These are phyloP conservation scores for Russula ochroleuca DNA, from an alignment of 768 basidiomycete species.

Conservation along the genomic window DNA sequence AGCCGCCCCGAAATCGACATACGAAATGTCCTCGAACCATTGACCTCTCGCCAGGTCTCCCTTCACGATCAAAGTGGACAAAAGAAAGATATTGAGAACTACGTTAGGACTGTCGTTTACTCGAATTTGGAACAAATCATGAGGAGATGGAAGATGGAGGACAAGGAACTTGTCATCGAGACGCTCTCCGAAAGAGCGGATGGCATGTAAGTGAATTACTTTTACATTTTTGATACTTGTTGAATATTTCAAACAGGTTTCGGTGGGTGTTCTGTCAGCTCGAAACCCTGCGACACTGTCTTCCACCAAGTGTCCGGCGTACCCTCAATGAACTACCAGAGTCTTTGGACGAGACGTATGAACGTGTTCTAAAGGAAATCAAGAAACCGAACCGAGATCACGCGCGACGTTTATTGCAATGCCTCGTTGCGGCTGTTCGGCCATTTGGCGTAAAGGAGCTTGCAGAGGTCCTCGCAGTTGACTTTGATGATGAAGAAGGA, in stretches of 20 bases:
- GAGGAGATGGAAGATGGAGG: too few species aligned
- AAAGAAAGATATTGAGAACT: too few species aligned
- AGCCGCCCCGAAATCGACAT: too few species aligned
- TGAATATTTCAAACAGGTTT: conserved; percentile 1
- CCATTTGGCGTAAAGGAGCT: conserved; percentile 1
- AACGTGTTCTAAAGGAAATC: conserved; percentile 3
- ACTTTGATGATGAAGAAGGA: neutral
- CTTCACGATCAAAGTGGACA: too few species aligned
- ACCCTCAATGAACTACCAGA: neutral
- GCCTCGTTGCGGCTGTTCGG: conserved; percentile 4
- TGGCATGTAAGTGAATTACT: too few species aligned
- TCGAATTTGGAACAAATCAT: too few species aligned
- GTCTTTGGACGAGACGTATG: conserved; percentile 1
- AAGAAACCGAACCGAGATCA: neutral
- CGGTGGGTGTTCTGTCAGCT: conserved; percentile 1
- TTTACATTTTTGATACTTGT: neutral
- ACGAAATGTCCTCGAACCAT: too few species aligned
- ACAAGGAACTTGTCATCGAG: too few species aligned
- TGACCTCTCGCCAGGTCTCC: too few species aligned
- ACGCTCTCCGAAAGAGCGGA: too few species aligned
- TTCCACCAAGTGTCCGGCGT: neutral
- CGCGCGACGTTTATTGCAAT: conserved; percentile 12
- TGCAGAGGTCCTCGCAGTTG: conserved; percentile 8
- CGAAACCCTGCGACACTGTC: conserved; percentile 1
- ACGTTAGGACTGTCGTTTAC: too few species aligned